Conservation (phyloP, 441 rosid genomes). For the Arabidopsis hybrid region DNA sequence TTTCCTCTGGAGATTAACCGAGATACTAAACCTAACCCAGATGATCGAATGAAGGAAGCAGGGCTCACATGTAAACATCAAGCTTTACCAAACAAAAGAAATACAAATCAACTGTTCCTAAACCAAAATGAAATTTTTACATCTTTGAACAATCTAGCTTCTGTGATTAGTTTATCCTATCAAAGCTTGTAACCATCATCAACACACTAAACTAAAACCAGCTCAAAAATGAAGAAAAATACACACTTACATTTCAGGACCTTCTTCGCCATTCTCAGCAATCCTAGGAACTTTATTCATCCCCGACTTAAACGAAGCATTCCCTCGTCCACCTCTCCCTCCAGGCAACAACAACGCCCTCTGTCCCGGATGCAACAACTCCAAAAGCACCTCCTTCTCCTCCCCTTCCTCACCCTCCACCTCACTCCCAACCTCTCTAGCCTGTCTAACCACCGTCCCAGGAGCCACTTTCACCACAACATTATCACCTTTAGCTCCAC, state of each 20-base stretch:
- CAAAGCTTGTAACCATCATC: slow-evolving; percentile 12
- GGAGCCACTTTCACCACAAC: slow-evolving; percentile 88
- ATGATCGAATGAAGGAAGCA: neutral
- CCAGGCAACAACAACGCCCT: slow-evolving; percentile 88
- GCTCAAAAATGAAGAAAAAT: slow-evolving; percentile 5
- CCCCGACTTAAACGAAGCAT: slow-evolving; percentile 85
- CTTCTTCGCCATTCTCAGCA: slow-evolving; percentile 96
- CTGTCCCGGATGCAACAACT: slow-evolving; percentile 79
- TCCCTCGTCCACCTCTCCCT: slow-evolving; percentile 95
- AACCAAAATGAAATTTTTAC: neutral
- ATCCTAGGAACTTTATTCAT: slow-evolving; percentile 84
- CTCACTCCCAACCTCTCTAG: slow-evolving; percentile 60
- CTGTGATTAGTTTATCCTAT: slow-evolving; percentile 15
- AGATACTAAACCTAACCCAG: neutral
- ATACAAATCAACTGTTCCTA: slow-evolving; percentile 11
- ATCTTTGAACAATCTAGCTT: neutral
- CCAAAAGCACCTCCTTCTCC: slow-evolving; percentile 77
- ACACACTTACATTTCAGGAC: slow-evolving; percentile 82
- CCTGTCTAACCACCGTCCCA: slow-evolving; percentile 76
- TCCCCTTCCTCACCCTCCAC: slow-evolving; percentile 68
- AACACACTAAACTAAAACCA: neutral
- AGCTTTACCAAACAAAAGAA: neutral
- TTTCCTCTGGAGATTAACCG: neutral
- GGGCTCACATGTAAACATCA: slow-evolving; percentile 7
- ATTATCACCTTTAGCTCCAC: slow-evolving; percentile 80